Evolutionary conservation across 2,329 filamentous ascomycete genomes (phyloP), one percentile per base, ranked within the genome.

Genomic region (Alternaria consortialis): DNA sequence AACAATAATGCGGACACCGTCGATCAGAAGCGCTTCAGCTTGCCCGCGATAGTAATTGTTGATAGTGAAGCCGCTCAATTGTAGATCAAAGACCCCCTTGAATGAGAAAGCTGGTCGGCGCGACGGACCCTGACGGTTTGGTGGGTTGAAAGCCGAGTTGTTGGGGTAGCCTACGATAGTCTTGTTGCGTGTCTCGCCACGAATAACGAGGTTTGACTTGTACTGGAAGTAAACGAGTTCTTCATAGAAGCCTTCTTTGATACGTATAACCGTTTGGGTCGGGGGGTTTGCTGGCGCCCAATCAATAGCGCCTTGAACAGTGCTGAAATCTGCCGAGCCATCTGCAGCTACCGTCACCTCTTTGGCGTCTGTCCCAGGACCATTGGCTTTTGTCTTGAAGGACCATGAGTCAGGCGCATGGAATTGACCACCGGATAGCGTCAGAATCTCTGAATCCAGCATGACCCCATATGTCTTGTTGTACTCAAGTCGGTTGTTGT

Each of bases 31-130:
- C 2, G 60, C 60, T 39, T 67, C 65, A 3, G 65, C 63, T 60
- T 67, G 65, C 12, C 63, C 63, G 20, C 57, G 58, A 56, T 58
- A 65, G 51, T 59, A 67, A 44, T 67, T 67, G 2, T 29, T 65
- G 46, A 64, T 62, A 0, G 63, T 55, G 50, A 67, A 65, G 9
- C 27, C 29, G 53, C 52, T 56, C 8, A 67, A 50, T 29, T 66
- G 65, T 2, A 66, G 32, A 51, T 59, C 63, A n/a, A 29, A 52
- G 37, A 46, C 46, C 12, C 56, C 37, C 25, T 51, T 25, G 17
- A 67, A 37, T 11, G 60, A 60, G 50, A 67, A 65, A 2, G 64
- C 64, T 2, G 57, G 47, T 47, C 64, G 60, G 7, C 63, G 52
- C 7, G 56, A 65, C 9, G 56, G 56, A 8, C 64, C 63, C 48